These are phyloP conservation scores for Sonneratia caseolaris DNA, from an alignment of 345 rosid species.

Conservation along the genomic window DNA sequence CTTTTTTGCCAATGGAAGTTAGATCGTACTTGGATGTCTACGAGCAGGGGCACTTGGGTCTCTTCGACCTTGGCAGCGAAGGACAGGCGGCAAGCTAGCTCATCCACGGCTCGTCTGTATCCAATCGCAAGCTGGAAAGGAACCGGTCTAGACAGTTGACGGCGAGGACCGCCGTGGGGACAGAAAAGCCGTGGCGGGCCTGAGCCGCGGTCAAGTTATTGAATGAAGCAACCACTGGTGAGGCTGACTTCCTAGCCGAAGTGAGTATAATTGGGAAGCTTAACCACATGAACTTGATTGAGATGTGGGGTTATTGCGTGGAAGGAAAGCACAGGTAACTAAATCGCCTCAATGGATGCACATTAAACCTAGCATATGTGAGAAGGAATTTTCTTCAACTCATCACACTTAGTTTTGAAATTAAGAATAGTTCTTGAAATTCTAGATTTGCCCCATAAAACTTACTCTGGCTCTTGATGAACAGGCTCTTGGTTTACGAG, in stretches of 20 bases:
- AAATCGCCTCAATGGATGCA: neutral
- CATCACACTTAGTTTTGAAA: too few species aligned
- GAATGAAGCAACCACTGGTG: conserved; percentile 4
- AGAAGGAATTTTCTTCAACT: too few species aligned
- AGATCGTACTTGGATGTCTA: conserved; percentile 34
- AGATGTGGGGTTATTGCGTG: conserved; percentile 20
- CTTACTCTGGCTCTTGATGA: neutral
- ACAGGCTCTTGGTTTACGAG: conserved; percentile 18
- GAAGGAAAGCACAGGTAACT: conserved; percentile 14
- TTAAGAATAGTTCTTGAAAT: too few species aligned
- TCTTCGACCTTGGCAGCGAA: conserved; percentile 45
- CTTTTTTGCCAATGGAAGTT: too few species aligned
- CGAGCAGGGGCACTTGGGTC: conserved; percentile 44
- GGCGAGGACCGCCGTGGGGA: conserved; percentile 51
- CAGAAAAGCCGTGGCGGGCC: conserved; percentile 41
- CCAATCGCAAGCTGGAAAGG: conserved; percentile 23
- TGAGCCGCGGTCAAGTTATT: too few species aligned
- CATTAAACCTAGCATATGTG: neutral
- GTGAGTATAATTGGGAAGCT: conserved; percentile 20
- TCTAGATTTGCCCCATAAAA: neutral
- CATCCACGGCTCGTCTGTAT: conserved; percentile 51
- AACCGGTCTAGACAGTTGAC: conserved; percentile 64
- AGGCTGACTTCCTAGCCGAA: conserved; percentile 25
- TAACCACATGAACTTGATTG: conserved; percentile 24
- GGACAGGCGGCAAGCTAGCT: conserved; percentile 51